Evolutionary conservation across 2,329 filamentous ascomycete species (phyloP).

Genomic region (Tolypocladium tropicale): DNA sequence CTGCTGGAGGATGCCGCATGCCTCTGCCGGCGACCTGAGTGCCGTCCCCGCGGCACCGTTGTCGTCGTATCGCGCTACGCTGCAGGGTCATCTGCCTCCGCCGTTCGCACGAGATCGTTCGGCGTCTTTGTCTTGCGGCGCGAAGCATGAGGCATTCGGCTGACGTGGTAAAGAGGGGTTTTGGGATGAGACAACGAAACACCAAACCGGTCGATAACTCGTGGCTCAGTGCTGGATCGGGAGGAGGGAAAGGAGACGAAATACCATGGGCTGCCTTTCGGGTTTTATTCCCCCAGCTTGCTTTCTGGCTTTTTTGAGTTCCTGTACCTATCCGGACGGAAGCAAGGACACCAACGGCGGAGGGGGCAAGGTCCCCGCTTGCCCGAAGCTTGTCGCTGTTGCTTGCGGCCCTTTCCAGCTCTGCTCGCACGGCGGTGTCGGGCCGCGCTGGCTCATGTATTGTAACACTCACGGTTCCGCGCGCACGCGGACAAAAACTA

Average conservation of each 20-base stretch:
- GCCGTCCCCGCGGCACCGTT: not conserved
- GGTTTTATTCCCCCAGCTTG: not conserved
- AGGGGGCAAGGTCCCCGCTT: not conserved
- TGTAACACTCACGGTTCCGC: not conserved
- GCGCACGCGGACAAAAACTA: not conserved
- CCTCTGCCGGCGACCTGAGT: not conserved
- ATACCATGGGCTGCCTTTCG: not conserved
- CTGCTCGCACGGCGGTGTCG: not conserved
- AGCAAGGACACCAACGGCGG: not conserved
- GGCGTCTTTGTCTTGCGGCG: not conserved
- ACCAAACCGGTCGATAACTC: too few relatives aligned
- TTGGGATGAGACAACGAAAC: too few relatives aligned
- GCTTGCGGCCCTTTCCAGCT: not conserved
- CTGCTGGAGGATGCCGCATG: not conserved
- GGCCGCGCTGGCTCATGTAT: not conserved
- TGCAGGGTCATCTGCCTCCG: not conserved
- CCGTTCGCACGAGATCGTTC: not conserved
- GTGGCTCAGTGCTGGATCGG: not conserved
- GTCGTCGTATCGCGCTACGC: not conserved
- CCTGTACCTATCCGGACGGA: not conserved
- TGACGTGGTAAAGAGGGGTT: too few relatives aligned
- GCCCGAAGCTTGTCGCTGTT: not conserved
- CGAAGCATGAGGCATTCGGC: not conserved
- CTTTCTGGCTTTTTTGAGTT: not conserved
- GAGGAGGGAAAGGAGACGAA: not conserved